Percentiles rank a stretch among this genome's conserved stretches.
These are phyloP conservation scores for Leptomonas pyrrhocoris DNA, from an alignment of 208 protist species.

Conservation along the genomic window DNA sequence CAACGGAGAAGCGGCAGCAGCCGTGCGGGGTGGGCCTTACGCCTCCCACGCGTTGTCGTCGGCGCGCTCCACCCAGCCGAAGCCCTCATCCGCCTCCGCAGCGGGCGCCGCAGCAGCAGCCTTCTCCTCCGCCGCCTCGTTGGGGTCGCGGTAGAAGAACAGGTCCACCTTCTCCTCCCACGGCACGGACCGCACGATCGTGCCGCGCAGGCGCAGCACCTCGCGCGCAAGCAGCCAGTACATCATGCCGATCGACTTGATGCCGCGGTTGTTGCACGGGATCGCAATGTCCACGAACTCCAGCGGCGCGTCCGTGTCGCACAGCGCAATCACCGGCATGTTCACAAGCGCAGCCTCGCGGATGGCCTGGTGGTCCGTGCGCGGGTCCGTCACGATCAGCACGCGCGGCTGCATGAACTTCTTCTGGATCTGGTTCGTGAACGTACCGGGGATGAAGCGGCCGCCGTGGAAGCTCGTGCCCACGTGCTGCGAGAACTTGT, in stretches of 20 bases:
- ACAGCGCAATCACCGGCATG: slow-evolving; percentile 99
- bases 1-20: too few relatives aligned
- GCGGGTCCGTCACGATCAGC: slow-evolving; percentile 97
- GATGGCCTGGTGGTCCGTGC: slow-evolving; percentile 96
- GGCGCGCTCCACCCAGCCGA: slow-evolving; percentile 74
- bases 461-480: slow-evolving; percentile 92
- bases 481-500: slow-evolving; percentile 98
- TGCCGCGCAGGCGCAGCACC: slow-evolving; percentile 96
- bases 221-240: slow-evolving; percentile 99
- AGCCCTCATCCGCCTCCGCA: slow-evolving; percentile 60
- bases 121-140: slow-evolving; percentile 89
- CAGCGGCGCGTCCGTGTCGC: slow-evolving; percentile 97
- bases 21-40: slow-evolving; percentile 49
- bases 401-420: slow-evolving; percentile 99
- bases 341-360: slow-evolving; percentile 98
- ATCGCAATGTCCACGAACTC: slow-evolving; percentile 98
- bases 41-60: slow-evolving; percentile 88
- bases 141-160: slow-evolving; percentile 99
- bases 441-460: slow-evolving; percentile 98
- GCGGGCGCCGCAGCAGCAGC: slow-evolving; percentile 32
- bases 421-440: slow-evolving; percentile 99
- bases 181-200: slow-evolving; percentile 86
- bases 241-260: slow-evolving; percentile 97
- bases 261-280: slow-evolving; percentile 97
- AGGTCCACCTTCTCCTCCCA: slow-evolving; percentile 99